Evolutionary conservation across 768 basidiomycete genomes (phyloP).

Genomic region (Collybia nuda): DNA sequence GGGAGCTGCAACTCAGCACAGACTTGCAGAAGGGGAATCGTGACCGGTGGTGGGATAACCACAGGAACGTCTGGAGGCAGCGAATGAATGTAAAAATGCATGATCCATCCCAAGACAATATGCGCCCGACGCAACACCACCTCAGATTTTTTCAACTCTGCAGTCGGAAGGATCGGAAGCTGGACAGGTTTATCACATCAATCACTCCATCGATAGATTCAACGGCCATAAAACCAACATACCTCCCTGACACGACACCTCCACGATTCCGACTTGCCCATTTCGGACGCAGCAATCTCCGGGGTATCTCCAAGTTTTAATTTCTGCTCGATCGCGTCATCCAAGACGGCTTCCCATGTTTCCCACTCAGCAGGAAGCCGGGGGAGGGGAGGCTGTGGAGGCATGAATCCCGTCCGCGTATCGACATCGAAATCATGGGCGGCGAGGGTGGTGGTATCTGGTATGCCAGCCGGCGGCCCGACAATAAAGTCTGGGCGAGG

Average conservation of each 20-base stretch:
- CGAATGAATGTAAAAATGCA: conserved; percentile 79
- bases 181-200: conserved; percentile 18
- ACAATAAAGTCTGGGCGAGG: conserved; percentile 14
- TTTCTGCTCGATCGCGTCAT: conserved; percentile 38
- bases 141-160: conserved; percentile 47
- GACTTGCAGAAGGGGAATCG: conserved; percentile 74
- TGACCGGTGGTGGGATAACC: conserved; percentile 66
- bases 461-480: conserved; percentile 13
- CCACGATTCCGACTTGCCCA: conserved; percentile 42
- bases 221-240: conserved; percentile 12
- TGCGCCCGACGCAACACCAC: conserved; percentile 68
- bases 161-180: conserved; percentile 54
- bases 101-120: conserved; percentile 67
- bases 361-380: conserved; percentile 56
- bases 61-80: conserved; percentile 49
- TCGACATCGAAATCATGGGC: conserved; percentile 92
- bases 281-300: conserved; percentile 33
- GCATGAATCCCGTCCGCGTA: conserved; percentile 89
- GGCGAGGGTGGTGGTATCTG: conserved; percentile 43
- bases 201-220: background rate
- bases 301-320: conserved; percentile 57
- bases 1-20: conserved; percentile 75
- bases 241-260: conserved; percentile 42
- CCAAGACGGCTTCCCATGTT: conserved; percentile 62
- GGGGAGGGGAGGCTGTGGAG: conserved; percentile 66